Percentiles rank a stretch among this genome's conserved stretches.
These are phyloP conservation scores for Rhododendron simsii DNA, from an alignment of 148 eudicot species.

Conservation along the genomic window DNA sequence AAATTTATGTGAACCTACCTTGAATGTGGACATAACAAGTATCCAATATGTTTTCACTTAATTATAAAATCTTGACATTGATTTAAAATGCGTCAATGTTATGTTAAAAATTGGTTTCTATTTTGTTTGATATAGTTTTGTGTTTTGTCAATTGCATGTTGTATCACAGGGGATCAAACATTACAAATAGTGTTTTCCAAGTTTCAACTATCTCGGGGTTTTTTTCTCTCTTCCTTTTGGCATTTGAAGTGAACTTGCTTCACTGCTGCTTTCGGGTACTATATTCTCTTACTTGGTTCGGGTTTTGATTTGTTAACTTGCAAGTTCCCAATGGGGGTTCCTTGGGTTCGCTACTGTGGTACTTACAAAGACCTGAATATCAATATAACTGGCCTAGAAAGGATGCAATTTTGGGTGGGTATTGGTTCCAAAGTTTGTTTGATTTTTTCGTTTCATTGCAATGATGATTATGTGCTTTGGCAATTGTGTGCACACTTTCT, in stretches of 20 bases:
- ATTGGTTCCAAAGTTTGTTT: conserved; percentile 17
- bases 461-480: neutral
- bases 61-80: neutral
- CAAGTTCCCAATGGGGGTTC: conserved; percentile 89
- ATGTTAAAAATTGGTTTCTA: neutral
- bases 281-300: neutral
- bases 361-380: conserved; percentile 65
- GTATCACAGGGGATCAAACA: neutral
- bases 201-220: neutral
- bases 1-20: neutral
- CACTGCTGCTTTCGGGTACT: neutral
- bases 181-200: neutral
- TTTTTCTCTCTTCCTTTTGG: neutral
- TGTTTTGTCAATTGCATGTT: neutral
- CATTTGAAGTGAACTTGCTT: neutral
- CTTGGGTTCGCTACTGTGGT: conserved; percentile 88
- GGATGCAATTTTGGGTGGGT: conserved; percentile 70
- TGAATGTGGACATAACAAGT: neutral
- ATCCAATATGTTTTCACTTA: neutral
- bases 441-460: neutral
- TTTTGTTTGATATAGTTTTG: neutral
- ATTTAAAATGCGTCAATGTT: neutral
- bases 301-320: conserved; percentile 12
- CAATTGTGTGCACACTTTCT: neutral
- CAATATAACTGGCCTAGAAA: conserved; percentile 82